A percentile compares a stretch with the other conserved stretches of the same genome.
These are phyloP conservation scores for Ustulina deusta DNA, from an alignment of 2,329 filamentous ascomycete species.

Conservation along the genomic window DNA sequence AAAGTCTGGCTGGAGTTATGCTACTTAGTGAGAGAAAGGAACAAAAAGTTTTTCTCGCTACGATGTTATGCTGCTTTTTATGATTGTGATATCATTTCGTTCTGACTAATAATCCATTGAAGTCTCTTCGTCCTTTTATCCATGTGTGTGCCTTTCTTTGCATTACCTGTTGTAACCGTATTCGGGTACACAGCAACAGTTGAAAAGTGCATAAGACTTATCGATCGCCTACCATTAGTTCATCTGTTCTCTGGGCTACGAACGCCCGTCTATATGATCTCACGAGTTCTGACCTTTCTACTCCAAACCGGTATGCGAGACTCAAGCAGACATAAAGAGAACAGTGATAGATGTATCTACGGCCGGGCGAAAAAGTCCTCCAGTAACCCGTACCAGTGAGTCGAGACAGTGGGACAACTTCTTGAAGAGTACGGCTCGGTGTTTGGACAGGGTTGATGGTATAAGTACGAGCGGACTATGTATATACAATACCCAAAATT, in stretches of 20 bases:
- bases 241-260: neutral
- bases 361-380: neutral
- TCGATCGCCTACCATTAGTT: neutral
- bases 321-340: neutral
- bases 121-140: conserved; percentile 15
- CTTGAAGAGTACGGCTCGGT: neutral
- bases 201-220: neutral
- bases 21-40: conserved; percentile 51
- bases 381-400: neutral
- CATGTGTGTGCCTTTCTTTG: neutral
- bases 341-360: neutral
- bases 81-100: conserved; percentile 39
- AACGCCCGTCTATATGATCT: neutral
- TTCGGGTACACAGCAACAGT: neutral
- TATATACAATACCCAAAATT: neutral
- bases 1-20: conserved; percentile 51
- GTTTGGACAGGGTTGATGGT: neutral
- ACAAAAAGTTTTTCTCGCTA: conserved; percentile 47
- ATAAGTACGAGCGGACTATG: neutral
- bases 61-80: conserved; percentile 37
- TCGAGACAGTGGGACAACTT: neutral
- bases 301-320: too few relatives aligned
- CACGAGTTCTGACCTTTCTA: neutral
- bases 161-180: neutral
- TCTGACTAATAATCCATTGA: conserved; percentile 30